Percentiles rank a stretch among this genome's conserved stretches.
phyloP scores from a whole-genome alignment of 73 alveolate species.

The Vitrella brassicaformis region DNA sequence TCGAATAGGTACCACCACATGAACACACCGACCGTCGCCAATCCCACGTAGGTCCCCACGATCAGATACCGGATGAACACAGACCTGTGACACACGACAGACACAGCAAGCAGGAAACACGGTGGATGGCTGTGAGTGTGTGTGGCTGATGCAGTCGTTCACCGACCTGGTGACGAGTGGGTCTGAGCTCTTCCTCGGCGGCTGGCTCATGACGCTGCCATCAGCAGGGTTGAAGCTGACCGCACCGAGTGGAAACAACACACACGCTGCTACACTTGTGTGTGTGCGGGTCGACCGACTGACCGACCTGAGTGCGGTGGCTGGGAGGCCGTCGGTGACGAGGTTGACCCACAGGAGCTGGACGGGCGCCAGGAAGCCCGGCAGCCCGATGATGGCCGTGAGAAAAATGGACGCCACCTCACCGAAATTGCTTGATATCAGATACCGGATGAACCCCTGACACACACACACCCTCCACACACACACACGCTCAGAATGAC shows the following conservation, averaged over 20 bases:
- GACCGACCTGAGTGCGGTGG: too few relatives aligned
- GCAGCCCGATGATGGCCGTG: conserved; percentile 87
- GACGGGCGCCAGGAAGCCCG: conserved; percentile 90
- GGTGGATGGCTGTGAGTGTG: too few relatives aligned
- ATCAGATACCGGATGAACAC: conserved; percentile 46
- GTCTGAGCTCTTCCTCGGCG: too few relatives aligned
- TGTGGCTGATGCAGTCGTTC: too few relatives aligned
- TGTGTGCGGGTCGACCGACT: too few relatives aligned
- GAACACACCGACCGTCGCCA: conserved; percentile 80
- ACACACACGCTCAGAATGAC: too few relatives aligned
- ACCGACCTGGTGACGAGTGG: too few relatives aligned
- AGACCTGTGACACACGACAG: too few relatives aligned
- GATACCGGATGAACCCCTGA: conserved; percentile 80
- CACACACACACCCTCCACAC: not conserved
- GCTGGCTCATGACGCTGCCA: conserved; percentile 12
- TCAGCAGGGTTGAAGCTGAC: conserved; percentile 30
- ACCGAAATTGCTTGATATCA: conserved; percentile 87
- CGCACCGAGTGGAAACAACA: too few relatives aligned
- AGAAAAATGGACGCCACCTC: conserved; percentile 85
- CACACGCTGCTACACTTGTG: too few relatives aligned
- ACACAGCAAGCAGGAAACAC: too few relatives aligned
- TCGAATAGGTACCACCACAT: too few relatives aligned
- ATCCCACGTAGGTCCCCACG: conserved; percentile 82
- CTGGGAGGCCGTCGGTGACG: conserved; percentile 97
- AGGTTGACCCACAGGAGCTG: conserved; percentile 96